Evolutionary conservation across 2,329 filamentous ascomycete species (phyloP).

Genomic region (Aaosphaeria arxii): DNA sequence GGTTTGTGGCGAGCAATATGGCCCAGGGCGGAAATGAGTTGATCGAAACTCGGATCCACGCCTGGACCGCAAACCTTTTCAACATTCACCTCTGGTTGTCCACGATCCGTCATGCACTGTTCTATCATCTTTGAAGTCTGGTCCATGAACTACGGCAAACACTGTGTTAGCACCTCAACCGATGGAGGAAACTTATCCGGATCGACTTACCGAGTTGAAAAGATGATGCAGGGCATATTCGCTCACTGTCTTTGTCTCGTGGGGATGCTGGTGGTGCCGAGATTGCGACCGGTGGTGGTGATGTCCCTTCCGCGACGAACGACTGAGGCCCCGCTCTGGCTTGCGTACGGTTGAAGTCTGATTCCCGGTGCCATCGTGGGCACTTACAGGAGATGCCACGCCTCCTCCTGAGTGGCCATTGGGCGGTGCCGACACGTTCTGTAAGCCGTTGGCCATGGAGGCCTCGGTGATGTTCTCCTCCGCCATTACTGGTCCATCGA

Average conservation of each 20-base stretch:
- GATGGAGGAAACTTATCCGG: background rate
- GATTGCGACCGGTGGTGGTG: conserved; percentile 73
- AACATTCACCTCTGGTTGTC: conserved; percentile 78
- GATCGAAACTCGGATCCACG: conserved; percentile 85
- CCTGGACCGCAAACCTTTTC: conserved; percentile 89
- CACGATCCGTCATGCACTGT: conserved; percentile 75
- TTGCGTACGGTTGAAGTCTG: conserved; percentile 21
- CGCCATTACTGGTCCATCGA: conserved; percentile 41
- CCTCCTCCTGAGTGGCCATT: conserved; percentile 10
- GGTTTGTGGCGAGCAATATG: conserved; percentile 94
- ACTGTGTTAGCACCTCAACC: background rate
- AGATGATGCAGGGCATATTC: conserved; percentile 96
- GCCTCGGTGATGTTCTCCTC: conserved; percentile 38
- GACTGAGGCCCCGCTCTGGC: conserved; percentile 50
- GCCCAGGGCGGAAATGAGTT: conserved; percentile 86
- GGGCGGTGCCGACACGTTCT: conserved; percentile 7
- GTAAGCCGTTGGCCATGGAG: conserved; percentile 28
- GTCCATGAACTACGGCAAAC: conserved; percentile 69
- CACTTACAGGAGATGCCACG: conserved; percentile 1
- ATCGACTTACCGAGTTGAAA: conserved; percentile 71
- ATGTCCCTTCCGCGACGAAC: conserved; percentile 69
- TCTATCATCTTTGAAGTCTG: conserved; percentile 96
- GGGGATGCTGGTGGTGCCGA: conserved; percentile 61
- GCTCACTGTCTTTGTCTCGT: conserved; percentile 87
- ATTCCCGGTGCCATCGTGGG: conserved; percentile 11